These are phyloP conservation scores for Albifimbria verrucaria DNA, from an alignment of 2,329 filamentous ascomycete species.

Conservation along the genomic window DNA sequence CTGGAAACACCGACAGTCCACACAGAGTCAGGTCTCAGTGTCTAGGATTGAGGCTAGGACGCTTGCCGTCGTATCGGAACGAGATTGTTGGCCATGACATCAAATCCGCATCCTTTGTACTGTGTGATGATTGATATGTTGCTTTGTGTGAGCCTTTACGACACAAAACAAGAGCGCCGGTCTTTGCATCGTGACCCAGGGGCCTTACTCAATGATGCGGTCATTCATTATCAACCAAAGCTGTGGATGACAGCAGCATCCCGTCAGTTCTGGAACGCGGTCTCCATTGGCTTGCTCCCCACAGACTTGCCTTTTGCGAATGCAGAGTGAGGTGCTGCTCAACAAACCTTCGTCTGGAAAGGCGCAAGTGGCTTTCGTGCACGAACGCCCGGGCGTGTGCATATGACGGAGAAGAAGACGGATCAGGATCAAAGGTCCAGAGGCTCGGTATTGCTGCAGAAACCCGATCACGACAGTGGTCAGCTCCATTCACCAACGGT, in stretches of 20 bases:
- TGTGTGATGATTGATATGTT: too few species aligned
- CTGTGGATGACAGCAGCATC: conserved; percentile 18
- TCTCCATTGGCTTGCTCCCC: conserved; percentile 20
- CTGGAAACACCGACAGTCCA: too few species aligned
- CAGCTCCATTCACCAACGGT: neutral
- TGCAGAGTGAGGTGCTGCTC: neutral
- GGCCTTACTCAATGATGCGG: too few species aligned
- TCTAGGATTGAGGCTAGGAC: too few species aligned
- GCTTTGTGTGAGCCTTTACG: too few species aligned
- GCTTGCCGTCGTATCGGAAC: too few species aligned
- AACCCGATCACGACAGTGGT: neutral
- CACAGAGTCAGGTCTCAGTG: neutral
- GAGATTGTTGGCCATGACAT: too few species aligned
- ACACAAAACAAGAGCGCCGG: too few species aligned
- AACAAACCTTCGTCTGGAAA: neutral
- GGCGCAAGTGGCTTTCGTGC: neutral
- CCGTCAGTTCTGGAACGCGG: conserved; percentile 14
- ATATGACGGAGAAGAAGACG: neutral
- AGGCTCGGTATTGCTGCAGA: neutral
- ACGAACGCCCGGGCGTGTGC: neutral
- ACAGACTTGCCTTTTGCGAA: conserved; percentile 10
- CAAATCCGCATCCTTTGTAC: too few species aligned
- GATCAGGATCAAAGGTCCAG: neutral
- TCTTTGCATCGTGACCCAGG: too few species aligned
- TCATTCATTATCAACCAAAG: conserved; percentile 10